Evolutionary conservation across 2,329 filamentous ascomycete species (phyloP).

Genomic region (Fragosphaeria purpurea): DNA sequence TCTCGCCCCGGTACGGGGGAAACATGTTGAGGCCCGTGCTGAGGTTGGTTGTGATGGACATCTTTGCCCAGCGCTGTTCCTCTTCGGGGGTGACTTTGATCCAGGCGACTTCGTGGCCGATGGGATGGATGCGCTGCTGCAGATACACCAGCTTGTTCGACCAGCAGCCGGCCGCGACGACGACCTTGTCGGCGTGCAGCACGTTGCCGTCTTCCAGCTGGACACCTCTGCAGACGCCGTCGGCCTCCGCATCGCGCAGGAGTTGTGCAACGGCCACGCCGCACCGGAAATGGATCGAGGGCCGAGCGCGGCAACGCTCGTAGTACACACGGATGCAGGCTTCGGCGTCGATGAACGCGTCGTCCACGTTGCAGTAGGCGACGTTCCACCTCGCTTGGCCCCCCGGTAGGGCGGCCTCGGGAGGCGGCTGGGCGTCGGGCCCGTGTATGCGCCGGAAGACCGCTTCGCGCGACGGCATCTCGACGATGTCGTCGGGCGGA

Average conservation of each 20-base stretch:
- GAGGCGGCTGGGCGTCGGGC: slow-evolving; percentile 5
- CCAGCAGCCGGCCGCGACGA: slow-evolving; percentile 18
- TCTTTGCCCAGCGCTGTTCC: slow-evolving; percentile 16
- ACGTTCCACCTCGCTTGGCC: slow-evolving; percentile 11
- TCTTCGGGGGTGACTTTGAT: slow-evolving; percentile 18
- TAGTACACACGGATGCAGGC: slow-evolving; percentile 17
- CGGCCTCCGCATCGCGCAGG: not conserved
- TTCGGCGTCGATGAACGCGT: slow-evolving; percentile 17
- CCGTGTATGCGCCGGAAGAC: slow-evolving; percentile 17
- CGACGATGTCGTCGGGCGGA: not conserved
- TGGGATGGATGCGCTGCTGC: slow-evolving; percentile 8
- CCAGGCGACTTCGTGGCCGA: slow-evolving; percentile 18
- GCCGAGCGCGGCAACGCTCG: slow-evolving; percentile 13
- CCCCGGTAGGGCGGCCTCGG: not conserved
- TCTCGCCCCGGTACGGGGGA: slow-evolving; percentile 19
- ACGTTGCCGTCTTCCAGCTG: slow-evolving; percentile 11
- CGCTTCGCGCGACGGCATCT: slow-evolving; percentile 8
- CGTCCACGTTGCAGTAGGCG: slow-evolving; percentile 17
- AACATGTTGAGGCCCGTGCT: slow-evolving; percentile 20
- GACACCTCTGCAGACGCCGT: slow-evolving; percentile 8
- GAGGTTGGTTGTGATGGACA: slow-evolving; percentile 20
- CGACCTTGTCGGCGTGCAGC: slow-evolving; percentile 10
- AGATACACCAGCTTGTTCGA: slow-evolving; percentile 16
- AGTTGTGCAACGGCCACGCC: slow-evolving; percentile 11
- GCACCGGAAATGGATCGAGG: slow-evolving; percentile 14